Evolutionary conservation across 768 basidiomycete species (phyloP), one percentile per base, ranked within the genome.

Genomic region (Mycena vulgaris): DNA sequence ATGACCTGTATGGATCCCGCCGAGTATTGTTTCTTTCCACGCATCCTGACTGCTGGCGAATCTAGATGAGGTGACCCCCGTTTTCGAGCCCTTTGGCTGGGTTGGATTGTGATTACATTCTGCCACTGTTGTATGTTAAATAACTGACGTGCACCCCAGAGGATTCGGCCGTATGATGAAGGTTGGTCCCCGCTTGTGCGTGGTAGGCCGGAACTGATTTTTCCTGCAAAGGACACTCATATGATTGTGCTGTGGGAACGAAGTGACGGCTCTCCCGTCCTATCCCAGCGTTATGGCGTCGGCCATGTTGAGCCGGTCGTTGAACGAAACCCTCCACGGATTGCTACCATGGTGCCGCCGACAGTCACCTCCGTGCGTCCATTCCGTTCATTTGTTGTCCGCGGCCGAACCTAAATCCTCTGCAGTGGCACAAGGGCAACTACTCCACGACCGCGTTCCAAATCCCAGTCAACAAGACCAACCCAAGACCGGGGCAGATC

Each of bases 161-260:
- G n/a, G 89, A 16, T 90, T 87, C 74, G 89, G 90, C 6, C 69
- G 65, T 33, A 79, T 76, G 48, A 89, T 90, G 89, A 74, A 80
- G 42, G 42, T 45, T 45, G 3, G 42, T 35, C 42, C n/a, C 5
- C 42, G n/a, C 42, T 39, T 14, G 33, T 6, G 33, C 33, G 33
- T 35, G 13, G 7, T 35, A 6, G n/a, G n/a, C 14, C 42, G 6
- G 21, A n/a, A 5, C 42, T 45, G 42, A 45, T 45, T n/a, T 21
- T 23, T 3, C n/a, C 21, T 45, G 21, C 5, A 17, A 13, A 45
- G n/a, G 74, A 81, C 52, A 83, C 86, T 0, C 84, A 85, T 47
- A 89, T 91, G 85, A 85, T 92, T 66, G 86, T 92, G n/a, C 74
- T 83, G 30, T 88, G 87, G 87, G 80, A 82, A 11, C 84, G 73